Percentiles rank a stretch among this genome's conserved stretches.
These are phyloP conservation scores for Rehmannia glutinosa DNA, from an alignment of 257 asterid genomes.

Conservation along the genomic window DNA sequence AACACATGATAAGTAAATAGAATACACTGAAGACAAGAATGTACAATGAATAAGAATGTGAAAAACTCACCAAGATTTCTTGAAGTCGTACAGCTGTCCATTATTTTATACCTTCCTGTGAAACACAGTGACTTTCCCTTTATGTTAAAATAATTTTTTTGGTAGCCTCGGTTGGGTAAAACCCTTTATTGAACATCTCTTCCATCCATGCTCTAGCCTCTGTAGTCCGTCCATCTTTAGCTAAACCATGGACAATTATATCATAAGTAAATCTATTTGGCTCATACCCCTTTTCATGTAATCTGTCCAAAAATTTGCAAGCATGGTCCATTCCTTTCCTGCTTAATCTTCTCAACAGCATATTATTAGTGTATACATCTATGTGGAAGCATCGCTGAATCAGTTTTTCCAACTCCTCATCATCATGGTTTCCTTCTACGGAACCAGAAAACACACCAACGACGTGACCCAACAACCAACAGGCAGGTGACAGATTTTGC, in stretches of 20 bases:
- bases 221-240: conserved; percentile 40
- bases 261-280: conserved; percentile 76
- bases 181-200: conserved; percentile 56
- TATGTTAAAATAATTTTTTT: conserved; percentile 10
- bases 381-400: conserved; percentile 52
- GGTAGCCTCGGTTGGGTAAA: conserved; percentile 36
- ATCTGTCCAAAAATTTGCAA: conserved; percentile 32
- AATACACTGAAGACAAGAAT: not conserved
- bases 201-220: conserved; percentile 62
- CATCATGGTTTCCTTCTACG: conserved; percentile 30
- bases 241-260: conserved; percentile 49
- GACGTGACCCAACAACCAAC: conserved; percentile 57
- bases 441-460: conserved; percentile 57
- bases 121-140: not conserved
- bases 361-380: conserved; percentile 56
- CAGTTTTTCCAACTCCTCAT: conserved; percentile 43
- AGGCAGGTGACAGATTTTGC: conserved; percentile 31
- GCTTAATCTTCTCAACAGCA: conserved; percentile 61
- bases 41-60: not conserved
- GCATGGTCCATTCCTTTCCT: conserved; percentile 37
- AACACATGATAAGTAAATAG: not conserved
- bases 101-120: conserved; percentile 1
- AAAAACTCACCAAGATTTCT: conserved; percentile 15
- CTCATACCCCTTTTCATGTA: conserved; percentile 48
- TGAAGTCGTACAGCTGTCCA: not conserved